phyloP scores from a whole-genome alignment of 2,329 filamentous ascomycete species.

The Penicillium italicum region DNA sequence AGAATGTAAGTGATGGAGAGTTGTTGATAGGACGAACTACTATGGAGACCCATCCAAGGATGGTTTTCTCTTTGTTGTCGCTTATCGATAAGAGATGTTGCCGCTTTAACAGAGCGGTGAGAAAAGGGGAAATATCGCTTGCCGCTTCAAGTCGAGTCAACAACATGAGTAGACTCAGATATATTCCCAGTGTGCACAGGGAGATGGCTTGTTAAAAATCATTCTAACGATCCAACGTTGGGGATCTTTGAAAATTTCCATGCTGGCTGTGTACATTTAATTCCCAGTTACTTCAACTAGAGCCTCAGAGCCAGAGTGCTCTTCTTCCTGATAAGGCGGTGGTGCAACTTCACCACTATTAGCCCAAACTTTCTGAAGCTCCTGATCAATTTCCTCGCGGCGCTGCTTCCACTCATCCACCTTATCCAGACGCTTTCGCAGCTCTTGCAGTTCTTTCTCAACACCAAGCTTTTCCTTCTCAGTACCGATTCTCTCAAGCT shows the following conservation, averaged over 20 bases:
- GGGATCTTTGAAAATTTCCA: not conserved
- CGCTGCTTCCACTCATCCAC: conserved; percentile 81
- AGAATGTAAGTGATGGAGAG: not conserved
- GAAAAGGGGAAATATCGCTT: no score
- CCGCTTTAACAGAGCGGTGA: not conserved
- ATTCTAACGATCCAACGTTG: not conserved
- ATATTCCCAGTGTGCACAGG: not conserved
- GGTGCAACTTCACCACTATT: conserved; percentile 41
- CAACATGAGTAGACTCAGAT: not conserved
- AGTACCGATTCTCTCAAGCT: conserved; percentile 89
- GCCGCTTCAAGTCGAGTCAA: not conserved
- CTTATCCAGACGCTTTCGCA: conserved; percentile 73
- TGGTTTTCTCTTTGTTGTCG: not conserved
- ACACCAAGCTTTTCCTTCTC: conserved; percentile 89
- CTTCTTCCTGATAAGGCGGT: conserved; percentile 34
- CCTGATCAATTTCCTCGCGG: conserved; percentile 73
- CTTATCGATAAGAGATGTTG: conserved; percentile 3
- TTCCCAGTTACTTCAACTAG: conserved; percentile 6
- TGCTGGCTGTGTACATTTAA: not conserved
- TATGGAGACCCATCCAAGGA: not conserved
- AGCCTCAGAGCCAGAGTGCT: not conserved
- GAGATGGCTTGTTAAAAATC: not conserved
- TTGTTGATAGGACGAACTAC: conserved; percentile 1
- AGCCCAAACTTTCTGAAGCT: conserved; percentile 66
- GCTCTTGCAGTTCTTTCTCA: conserved; percentile 82